These are phyloP conservation scores for Russula virescens DNA, from an alignment of 768 basidiomycete genomes.

Conservation along the genomic window DNA sequence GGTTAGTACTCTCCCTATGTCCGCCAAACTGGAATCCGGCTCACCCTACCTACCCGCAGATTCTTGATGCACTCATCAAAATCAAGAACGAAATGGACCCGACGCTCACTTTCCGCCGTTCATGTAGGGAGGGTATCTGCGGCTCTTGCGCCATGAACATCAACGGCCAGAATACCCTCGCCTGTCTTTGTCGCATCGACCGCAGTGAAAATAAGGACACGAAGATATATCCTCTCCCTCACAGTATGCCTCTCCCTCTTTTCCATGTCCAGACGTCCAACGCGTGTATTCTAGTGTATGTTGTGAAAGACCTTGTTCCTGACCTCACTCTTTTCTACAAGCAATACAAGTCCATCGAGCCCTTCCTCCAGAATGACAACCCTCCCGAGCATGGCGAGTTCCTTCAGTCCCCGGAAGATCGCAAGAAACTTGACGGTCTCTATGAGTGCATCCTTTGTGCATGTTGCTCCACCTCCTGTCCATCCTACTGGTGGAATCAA, in stretches of 20 bases:
- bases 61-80: slow-evolving; percentile 93
- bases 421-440: slow-evolving; percentile 87
- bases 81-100: slow-evolving; percentile 99
- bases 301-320: slow-evolving; percentile 97
- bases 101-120: slow-evolving; percentile 91
- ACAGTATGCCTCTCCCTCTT: slow-evolving; percentile 57
- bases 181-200: slow-evolving; percentile 94
- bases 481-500: slow-evolving; percentile 99
- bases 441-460: slow-evolving; percentile 98
- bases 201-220: slow-evolving; percentile 59
- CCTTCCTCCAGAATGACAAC: slow-evolving; percentile 91
- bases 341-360: slow-evolving; percentile 99
- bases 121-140: slow-evolving; percentile 93
- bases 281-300: slow-evolving; percentile 63
- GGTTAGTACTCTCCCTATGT: slow-evolving; percentile 40
- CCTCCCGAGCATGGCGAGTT: slow-evolving; percentile 80
- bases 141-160: slow-evolving; percentile 99
- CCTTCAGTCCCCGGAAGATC: slow-evolving; percentile 86
- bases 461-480: slow-evolving; percentile 97
- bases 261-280: neutral
- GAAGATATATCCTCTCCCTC: slow-evolving; percentile 96
- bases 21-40: neutral
- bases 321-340: slow-evolving; percentile 93
- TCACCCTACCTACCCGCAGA: slow-evolving; percentile 32
- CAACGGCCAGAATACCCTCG: slow-evolving; percentile 95